Evolutionary conservation across 768 basidiomycete genomes (phyloP).

Genomic region (Leccinum incarnatum): DNA sequence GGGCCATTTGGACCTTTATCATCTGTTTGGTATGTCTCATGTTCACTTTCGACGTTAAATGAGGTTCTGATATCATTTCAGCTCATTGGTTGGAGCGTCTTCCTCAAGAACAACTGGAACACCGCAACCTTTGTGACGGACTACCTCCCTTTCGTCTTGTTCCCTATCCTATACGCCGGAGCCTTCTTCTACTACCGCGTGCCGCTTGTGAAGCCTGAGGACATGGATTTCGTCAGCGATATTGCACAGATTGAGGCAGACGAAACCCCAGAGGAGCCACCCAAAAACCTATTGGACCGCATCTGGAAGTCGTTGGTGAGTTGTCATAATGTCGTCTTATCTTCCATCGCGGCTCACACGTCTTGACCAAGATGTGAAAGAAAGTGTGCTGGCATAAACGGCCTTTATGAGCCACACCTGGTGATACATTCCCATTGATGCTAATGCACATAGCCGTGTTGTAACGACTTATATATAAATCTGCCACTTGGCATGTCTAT

Average conservation of each 20-base stretch:
- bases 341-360: not conserved
- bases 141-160: conserved; percentile 67
- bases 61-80: conserved; percentile 34
- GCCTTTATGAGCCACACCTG: not conserved
- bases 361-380: conserved; percentile 21
- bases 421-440: not conserved
- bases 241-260: conserved; percentile 70
- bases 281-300: conserved; percentile 62
- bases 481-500: not conserved
- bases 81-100: conserved; percentile 52
- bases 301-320: conserved; percentile 82
- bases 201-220: conserved; percentile 36
- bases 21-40: conserved; percentile 58
- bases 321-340: conserved; percentile 1
- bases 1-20: conserved; percentile 34
- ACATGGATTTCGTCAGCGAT: conserved; percentile 85
- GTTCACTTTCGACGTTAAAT: not conserved
- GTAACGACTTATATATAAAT: not conserved
- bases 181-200: conserved; percentile 45
- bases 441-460: conserved; percentile 3
- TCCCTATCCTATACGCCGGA: conserved; percentile 70
- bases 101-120: conserved; percentile 52
- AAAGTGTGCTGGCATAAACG: not conserved
- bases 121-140: conserved; percentile 74
- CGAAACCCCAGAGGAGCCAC: conserved; percentile 67